These are phyloP conservation scores for Dalechampia spathulata DNA, from an alignment of 441 rosid species.

Conservation along the genomic window DNA sequence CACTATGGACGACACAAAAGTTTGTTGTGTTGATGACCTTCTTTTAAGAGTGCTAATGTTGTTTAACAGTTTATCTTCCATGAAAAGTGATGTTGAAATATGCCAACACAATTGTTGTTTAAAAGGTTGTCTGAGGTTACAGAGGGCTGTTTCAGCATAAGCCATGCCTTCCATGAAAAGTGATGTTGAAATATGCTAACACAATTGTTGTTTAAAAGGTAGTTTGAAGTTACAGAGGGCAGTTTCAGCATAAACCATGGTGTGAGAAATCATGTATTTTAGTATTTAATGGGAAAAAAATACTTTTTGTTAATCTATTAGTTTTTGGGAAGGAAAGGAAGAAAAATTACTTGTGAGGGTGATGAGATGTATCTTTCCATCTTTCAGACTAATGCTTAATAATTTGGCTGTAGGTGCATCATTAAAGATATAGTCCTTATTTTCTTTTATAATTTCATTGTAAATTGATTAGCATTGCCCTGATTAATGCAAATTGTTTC, in stretches of 20 bases:
- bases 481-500: not conserved
- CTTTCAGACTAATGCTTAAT: not conserved
- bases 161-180: too few species aligned
- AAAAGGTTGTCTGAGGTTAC: too few species aligned
- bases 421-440: not conserved
- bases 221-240: not conserved
- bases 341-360: not conserved
- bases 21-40: too few species aligned
- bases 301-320: not conserved
- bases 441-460: not conserved
- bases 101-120: too few species aligned
- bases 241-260: not conserved
- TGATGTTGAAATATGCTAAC: too few species aligned
- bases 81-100: too few species aligned
- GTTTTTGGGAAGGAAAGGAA: not conserved
- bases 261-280: not conserved
- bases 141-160: too few species aligned
- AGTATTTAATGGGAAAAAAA: not conserved
- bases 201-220: too few species aligned
- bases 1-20: too few species aligned
- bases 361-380: not conserved
- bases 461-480: not conserved
- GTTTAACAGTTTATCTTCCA: too few species aligned
- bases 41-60: too few species aligned
- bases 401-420: not conserved